phyloP scores from a whole-genome alignment of 2,329 filamentous ascomycete genomes.

The Xylariaceae sp. region DNA sequence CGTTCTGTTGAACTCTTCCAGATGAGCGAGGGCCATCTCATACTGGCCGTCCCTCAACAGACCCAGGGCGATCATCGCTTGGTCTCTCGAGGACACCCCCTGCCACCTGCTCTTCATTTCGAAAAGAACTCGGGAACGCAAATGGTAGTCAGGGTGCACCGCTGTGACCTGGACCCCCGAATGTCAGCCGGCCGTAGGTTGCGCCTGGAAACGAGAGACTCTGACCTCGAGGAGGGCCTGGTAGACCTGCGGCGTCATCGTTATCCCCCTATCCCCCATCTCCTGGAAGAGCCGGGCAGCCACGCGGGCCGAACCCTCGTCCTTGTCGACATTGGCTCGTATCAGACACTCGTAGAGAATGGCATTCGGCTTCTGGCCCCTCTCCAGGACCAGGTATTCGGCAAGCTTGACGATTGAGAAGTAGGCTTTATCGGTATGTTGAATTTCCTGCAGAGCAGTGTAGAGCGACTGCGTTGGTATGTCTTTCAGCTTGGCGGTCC shows the following conservation, averaged over 20 bases:
- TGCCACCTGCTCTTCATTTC: conserved; percentile 72
- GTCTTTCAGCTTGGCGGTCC: conserved; percentile 15
- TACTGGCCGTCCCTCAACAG: conserved; percentile 74
- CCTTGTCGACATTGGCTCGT: conserved; percentile 57
- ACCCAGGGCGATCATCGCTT: conserved; percentile 62
- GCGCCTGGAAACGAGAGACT: not conserved
- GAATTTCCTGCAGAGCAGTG: conserved; percentile 35
- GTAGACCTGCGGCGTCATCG: conserved; percentile 59
- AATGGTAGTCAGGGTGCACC: conserved; percentile 77
- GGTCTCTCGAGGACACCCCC: conserved; percentile 50
- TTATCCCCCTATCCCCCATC: conserved; percentile 56
- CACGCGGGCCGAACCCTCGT: conserved; percentile 57
- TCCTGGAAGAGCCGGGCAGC: conserved; percentile 61
- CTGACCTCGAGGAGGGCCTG: conserved; percentile 47
- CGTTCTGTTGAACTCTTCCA: conserved; percentile 58
- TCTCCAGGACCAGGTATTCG: conserved; percentile 49
- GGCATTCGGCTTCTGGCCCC: conserved; percentile 45
- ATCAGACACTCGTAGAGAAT: conserved; percentile 69
- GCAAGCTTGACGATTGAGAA: conserved; percentile 38
- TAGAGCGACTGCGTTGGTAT: conserved; percentile 34
- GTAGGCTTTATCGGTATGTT: conserved; percentile 30
- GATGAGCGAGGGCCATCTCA: conserved; percentile 66
- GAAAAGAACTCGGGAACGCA: conserved; percentile 62
- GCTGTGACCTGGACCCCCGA: conserved; percentile 50
- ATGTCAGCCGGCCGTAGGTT: conserved; percentile 3